Base-by-base conservation (phyloP, 768 basidiomycete genomes). In the Multifurca ochricompacta region DNA sequence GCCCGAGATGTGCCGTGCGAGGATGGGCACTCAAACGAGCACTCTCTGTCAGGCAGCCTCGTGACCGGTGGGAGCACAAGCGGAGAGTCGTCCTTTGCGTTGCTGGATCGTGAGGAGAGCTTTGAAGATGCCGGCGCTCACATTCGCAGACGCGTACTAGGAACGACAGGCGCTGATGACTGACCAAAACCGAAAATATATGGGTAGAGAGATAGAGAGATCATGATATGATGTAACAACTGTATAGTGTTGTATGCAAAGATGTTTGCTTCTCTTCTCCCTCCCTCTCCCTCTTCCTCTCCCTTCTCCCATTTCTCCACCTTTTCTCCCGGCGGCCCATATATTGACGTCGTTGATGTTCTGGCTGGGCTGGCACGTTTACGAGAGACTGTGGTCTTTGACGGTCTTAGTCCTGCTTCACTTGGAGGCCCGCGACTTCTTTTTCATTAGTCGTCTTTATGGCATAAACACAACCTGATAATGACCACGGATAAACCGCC, bases 1-100 rank as follows among this genome's bases (percentile, higher is more conserved):
- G 32, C 13, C 8, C 37, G 18, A 4, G 19, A 27, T n/a, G 35
- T 10, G 30, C 14, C n/a, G 43, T 21, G 28, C n/a, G 44, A 13
- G 16, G 14, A 30, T 10, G 16, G 4, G 9, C 31, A 28, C 8
- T 41, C 43, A 6, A 35, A 45, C 32, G 48, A 35, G 35, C 44
- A 39, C 14, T 25, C 37, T 27, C 23, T 14, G 28, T 59, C 50
- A 36, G 53, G 39, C 6, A 21, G 48, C 1, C 25, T n/a, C 5
- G 47, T 25, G 35, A 27, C 14, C 2, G 18, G 34, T 19, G 59
- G 34, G 43, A 60, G 59, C 21, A 55, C 46, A 48, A 60, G 59
- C 14, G 59, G 53, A n/a, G 59, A 48, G 27, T 11, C 75, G 70
- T 44, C 74, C 77, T 65, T 68, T 7, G 67, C 66, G 51, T 42